A percentile compares a stretch with the other conserved stretches of the same genome.
These are phyloP conservation scores for Amanita polypyramis DNA, from an alignment of 768 basidiomycete species.

Conservation along the genomic window DNA sequence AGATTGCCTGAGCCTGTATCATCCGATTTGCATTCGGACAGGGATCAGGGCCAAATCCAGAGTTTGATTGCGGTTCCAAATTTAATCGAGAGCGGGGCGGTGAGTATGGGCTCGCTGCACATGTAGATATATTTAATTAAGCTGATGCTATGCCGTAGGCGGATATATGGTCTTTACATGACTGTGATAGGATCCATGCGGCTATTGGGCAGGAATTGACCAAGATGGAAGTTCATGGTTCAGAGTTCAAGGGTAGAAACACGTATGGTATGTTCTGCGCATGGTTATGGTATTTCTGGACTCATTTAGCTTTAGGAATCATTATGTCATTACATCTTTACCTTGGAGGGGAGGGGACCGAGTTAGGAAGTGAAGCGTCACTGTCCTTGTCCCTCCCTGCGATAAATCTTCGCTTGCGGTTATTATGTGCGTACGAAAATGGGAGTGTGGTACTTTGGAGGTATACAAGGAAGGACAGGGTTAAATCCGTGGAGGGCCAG, in stretches of 20 bases:
- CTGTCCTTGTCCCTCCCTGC: background rate
- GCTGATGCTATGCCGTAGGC: constrained; percentile 37
- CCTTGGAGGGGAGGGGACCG: constrained; percentile 12
- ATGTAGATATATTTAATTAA: background rate
- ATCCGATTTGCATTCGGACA: background rate
- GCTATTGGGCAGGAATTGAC: constrained; percentile 59
- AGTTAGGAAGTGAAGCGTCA: too few species aligned
- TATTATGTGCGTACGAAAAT: constrained; percentile 78
- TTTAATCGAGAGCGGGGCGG: constrained; percentile 78
- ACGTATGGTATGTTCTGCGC: constrained; percentile 37
- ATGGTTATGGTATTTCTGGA: background rate
- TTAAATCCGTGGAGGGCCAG: constrained; percentile 52
- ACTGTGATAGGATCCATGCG: constrained; percentile 62
- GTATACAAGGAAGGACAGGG: constrained; percentile 29
- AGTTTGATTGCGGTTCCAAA: constrained; percentile 73
- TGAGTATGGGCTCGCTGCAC: constrained; percentile 20
- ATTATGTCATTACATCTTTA: constrained; percentile 84
- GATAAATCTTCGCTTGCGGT: constrained; percentile 44
- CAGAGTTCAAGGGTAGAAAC: constrained; percentile 39
- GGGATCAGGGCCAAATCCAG: constrained; percentile 9
- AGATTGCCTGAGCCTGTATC: constrained; percentile 1
- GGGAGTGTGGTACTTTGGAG: constrained; percentile 70
- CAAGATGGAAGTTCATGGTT: constrained; percentile 20
- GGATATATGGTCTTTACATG: constrained; percentile 80
- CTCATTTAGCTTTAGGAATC: constrained; percentile 40